These are phyloP conservation scores for Cornus florida DNA, from an alignment of 148 eudicot genomes.

Conservation along the genomic window DNA sequence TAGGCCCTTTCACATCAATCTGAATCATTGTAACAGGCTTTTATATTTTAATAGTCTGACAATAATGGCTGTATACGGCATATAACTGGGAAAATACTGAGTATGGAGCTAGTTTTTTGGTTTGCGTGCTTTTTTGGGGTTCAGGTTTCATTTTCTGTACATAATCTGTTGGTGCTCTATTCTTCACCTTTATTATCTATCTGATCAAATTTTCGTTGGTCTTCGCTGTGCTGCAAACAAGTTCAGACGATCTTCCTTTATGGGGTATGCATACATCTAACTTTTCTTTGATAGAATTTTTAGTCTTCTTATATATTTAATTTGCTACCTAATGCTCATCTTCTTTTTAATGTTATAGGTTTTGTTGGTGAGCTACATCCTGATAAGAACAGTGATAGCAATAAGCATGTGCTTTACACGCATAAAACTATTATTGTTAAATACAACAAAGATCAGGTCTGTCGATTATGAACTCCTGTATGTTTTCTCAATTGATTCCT, in stretches of 20 bases:
- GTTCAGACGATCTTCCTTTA: conserved; percentile 74
- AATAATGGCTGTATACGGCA: background rate
- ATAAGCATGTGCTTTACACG: conserved; percentile 72
- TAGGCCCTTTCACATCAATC: background rate
- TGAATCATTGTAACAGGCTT: background rate
- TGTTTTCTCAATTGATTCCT: conserved; percentile 1
- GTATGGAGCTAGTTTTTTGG: background rate
- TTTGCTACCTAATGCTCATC: background rate
- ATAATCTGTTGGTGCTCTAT: background rate
- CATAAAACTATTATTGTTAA: conserved; percentile 61
- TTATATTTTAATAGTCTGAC: background rate
- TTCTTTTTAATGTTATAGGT: conserved; percentile 35
- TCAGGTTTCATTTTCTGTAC: background rate
- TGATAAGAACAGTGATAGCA: conserved; percentile 61
- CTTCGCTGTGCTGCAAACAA: conserved; percentile 26
- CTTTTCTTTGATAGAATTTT: conserved; percentile 10
- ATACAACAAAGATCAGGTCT: conserved; percentile 83
- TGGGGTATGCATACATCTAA: conserved; percentile 60
- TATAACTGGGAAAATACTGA: background rate
- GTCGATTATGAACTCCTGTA: conserved; percentile 3
- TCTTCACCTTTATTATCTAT: background rate
- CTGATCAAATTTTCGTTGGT: conserved; percentile 21
- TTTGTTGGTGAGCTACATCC: conserved; percentile 83
- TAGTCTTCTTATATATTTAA: background rate
- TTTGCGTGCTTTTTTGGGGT: background rate